A percentile compares a stretch with the other conserved stretches of the same genome.
Evolutionary conservation across 768 basidiomycete genomes (phyloP).

Genomic region (Dioszegia hungarica): DNA sequence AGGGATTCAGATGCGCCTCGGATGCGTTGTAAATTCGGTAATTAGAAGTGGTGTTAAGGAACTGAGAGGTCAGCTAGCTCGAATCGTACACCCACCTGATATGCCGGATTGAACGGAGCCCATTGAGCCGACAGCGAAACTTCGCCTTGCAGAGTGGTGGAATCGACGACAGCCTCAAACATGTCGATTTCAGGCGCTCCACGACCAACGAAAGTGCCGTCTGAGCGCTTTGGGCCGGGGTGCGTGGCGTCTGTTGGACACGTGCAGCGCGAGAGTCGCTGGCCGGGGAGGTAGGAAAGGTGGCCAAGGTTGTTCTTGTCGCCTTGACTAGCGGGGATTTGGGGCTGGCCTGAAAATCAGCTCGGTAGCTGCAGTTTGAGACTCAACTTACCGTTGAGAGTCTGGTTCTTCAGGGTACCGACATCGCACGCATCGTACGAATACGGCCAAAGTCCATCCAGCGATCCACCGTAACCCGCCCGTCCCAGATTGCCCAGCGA

Average conservation of each 20-base stretch:
- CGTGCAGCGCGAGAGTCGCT: slow-evolving; percentile 80
- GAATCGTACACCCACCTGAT: slow-evolving; percentile 47
- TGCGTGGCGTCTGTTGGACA: slow-evolving; percentile 72
- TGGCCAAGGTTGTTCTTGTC: slow-evolving; percentile 56
- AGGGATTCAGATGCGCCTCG: slow-evolving; percentile 31
- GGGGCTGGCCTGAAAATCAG: slow-evolving; percentile 53
- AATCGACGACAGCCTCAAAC: slow-evolving; percentile 67
- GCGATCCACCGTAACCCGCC: slow-evolving; percentile 50
- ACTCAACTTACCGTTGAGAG: slow-evolving; percentile 53
- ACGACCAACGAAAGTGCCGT: slow-evolving; percentile 76
- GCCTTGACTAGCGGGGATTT: slow-evolving; percentile 60
- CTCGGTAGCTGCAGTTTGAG: not conserved
- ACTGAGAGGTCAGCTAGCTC: slow-evolving; percentile 16
- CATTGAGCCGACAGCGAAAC: slow-evolving; percentile 78
- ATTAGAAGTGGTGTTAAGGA: slow-evolving; percentile 54
- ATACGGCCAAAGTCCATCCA: slow-evolving; percentile 50
- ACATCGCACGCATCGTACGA: slow-evolving; percentile 65
- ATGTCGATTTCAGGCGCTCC: slow-evolving; percentile 86
- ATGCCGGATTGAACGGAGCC: slow-evolving; percentile 68
- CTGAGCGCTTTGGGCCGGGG: slow-evolving; percentile 72
- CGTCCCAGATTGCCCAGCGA: slow-evolving; percentile 45
- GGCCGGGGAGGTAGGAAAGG: slow-evolving; percentile 81
- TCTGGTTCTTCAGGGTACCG: slow-evolving; percentile 84
- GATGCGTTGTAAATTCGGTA: slow-evolving; percentile 54
- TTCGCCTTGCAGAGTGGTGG: slow-evolving; percentile 50